Evolutionary conservation across 129 eudicot species (phyloP), one percentile per base, ranked within the genome.

Genomic region (Pittosporum tobira): DNA sequence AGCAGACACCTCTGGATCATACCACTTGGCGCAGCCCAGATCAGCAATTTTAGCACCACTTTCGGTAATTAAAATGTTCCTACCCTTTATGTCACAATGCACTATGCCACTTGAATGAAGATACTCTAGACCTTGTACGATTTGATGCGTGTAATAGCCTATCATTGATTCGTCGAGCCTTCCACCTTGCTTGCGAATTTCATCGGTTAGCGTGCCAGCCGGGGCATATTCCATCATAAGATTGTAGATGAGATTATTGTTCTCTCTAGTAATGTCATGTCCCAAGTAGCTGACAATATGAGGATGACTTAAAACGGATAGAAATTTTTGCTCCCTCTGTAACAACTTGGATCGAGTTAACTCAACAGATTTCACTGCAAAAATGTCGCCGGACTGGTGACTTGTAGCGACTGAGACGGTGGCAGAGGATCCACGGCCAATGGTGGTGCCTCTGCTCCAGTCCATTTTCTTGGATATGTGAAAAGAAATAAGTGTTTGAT

Each of bases 361-460:
- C 48, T 79, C 80, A 5, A 50, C 59, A 0, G 94, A 81, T 63
- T 88, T 88, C 20, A 84, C 94, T 0, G 94, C 94, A 1, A 84
- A 71, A 16, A 73, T 4, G 12, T 78, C 74, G 2, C 83, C 87
- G 52, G 78, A 64, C 9, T 55, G 48, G 26, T 76, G 42, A 26
- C 73, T 53, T 28, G 84, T 73, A 40, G 96, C 89, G 29, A 70
- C 1, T n/a, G 82, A 75, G 59, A 88, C 94, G 30, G 78, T 67
- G 61, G 89, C 96, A 61, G 94, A 44, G 69, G 94, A 71, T 30
- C 96, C 96, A 29, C 73, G 89, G 73, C 96, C 96, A 57, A 88
- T 75, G 51, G 69, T 31, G 23, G 37, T 67, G 61, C 94, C 94
- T 74, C 90, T 78, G n/a, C 74, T 75, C 96, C 96, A 88, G 51